Evolutionary conservation across 495 filamentous ascomycete genomes (phyloP), one percentile per base, ranked within the genome.

Genomic region (Aspergillus leporis): DNA sequence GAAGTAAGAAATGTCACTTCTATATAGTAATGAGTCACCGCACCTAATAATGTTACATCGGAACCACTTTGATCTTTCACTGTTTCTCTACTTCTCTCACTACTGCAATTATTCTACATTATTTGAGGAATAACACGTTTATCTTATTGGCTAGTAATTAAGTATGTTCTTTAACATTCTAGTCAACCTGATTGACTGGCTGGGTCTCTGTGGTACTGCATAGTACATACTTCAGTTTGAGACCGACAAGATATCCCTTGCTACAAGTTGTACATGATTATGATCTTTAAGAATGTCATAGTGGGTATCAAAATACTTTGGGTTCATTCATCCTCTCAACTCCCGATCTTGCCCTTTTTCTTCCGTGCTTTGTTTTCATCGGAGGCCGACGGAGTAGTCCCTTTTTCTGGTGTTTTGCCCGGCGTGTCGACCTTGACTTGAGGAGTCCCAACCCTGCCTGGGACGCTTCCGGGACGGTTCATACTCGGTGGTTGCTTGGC

Each of bases 351-450:
- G 52, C 32, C 66, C 62, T 74, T 78, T 59, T 71, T 76, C 60
- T 56, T 74, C 54, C 72, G 70, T 25, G 61, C 54, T 51, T 72
- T 76, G 53, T 64, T 67, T 34, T 73, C 72, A 3, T 73, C 71
- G 22, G 70, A 61, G 30, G 58, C 68, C 25, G 71, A 62, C 16
- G 70, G 63, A 23, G 65, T 63, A 38, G 51, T 63, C 30, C 64
- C 62, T 56, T 69, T 75, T 1, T 76, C 73, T 3, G 68, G 68
- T 12, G 46, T 61, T 38, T 66, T 75, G 4, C 74, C 73, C 9
- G 73, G 73, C 9, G 74, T 75, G 21, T 77, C 74, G n/a, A 72
- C 67, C 41, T 63, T 71, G 8, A 74, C 67, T 59, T 75, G 73
- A 18, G 74, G 74, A n/a, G 74, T 77, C 19, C 65, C 67, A 41